These are phyloP conservation scores for Teratosphaeria pseudoeucalypti DNA, from an alignment of 2,329 filamentous ascomycete species.

Conservation along the genomic window DNA sequence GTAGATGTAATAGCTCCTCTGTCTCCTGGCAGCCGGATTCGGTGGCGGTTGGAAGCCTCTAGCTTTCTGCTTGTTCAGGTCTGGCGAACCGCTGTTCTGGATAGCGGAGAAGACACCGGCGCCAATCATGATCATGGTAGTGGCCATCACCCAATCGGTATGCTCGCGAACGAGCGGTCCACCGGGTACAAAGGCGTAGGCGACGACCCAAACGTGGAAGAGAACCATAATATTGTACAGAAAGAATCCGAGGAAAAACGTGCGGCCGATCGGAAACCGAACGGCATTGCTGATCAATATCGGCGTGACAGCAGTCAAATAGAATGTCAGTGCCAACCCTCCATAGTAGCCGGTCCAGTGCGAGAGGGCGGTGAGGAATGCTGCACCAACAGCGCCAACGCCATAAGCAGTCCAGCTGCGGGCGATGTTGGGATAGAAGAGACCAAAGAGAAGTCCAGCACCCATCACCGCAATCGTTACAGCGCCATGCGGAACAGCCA, in stretches of 20 bases:
- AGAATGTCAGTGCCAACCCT: slow-evolving; percentile 62
- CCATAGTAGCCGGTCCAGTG: slow-evolving; percentile 91
- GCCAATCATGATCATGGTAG: slow-evolving; percentile 74
- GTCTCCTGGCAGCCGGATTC: slow-evolving; percentile 39
- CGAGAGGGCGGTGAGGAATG: slow-evolving; percentile 61
- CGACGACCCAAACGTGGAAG: slow-evolving; percentile 98
- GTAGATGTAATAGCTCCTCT: slow-evolving; percentile 59
- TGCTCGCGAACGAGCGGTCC: slow-evolving; percentile 85
- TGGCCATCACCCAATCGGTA: slow-evolving; percentile 90
- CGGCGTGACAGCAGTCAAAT: slow-evolving; percentile 70
- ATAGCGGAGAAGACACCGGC: slow-evolving; percentile 66
- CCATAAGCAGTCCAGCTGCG: slow-evolving; percentile 72
- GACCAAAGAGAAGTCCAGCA: slow-evolving; percentile 62
- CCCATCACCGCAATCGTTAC: slow-evolving; percentile 83
- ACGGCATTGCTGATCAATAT: slow-evolving; percentile 66
- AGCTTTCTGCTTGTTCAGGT: slow-evolving; percentile 31
- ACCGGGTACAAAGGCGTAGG: slow-evolving; percentile 94
- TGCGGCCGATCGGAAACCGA: slow-evolving; percentile 63
- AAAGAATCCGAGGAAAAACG: slow-evolving; percentile 82
- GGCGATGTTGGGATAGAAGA: slow-evolving; percentile 59
- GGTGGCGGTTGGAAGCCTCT: slow-evolving; percentile 25
- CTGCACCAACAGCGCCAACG: slow-evolving; percentile 67
- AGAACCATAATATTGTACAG: slow-evolving; percentile 88
- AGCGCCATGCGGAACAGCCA: slow-evolving; percentile 81
- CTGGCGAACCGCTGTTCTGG: slow-evolving; percentile 33